Conservation (phyloP, 2,329 filamentous ascomycete genomes). For the Tricladium varicosporioides region DNA sequence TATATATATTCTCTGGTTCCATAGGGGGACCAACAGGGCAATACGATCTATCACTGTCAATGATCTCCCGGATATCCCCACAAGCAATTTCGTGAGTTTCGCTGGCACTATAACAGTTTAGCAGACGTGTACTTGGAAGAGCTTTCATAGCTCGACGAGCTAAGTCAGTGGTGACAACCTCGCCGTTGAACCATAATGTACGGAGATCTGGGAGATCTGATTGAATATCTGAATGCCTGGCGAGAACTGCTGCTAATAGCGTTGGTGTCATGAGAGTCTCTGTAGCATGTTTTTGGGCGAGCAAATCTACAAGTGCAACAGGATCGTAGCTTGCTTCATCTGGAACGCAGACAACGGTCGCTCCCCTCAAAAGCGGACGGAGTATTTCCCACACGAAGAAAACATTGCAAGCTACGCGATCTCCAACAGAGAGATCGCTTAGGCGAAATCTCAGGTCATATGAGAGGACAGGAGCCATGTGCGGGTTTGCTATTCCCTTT, state of each 20-base stretch:
- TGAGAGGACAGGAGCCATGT: slow-evolving; percentile 69
- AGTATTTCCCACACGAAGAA: slow-evolving; percentile 87
- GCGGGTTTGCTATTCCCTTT: slow-evolving; percentile 81
- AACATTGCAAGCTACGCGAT: slow-evolving; percentile 82
- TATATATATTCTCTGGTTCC: slow-evolving; percentile 66
- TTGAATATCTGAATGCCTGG: slow-evolving; percentile 65
- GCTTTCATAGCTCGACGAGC: slow-evolving; percentile 59
- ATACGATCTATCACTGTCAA: slow-evolving; percentile 62
- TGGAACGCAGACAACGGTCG: slow-evolving; percentile 71
- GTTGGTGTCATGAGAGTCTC: slow-evolving; percentile 85
- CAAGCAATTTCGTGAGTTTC: slow-evolving; percentile 64
- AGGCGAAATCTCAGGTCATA: slow-evolving; percentile 71
- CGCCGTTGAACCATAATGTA: slow-evolving; percentile 77
- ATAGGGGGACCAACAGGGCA: slow-evolving; percentile 73
- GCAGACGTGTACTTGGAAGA: slow-evolving; percentile 65
- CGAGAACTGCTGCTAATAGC: slow-evolving; percentile 70
- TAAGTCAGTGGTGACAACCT: slow-evolving; percentile 78
- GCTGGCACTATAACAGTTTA: slow-evolving; percentile 81
- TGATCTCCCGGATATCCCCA: slow-evolving; percentile 68
- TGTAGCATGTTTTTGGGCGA: slow-evolving; percentile 64
- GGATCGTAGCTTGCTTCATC: slow-evolving; percentile 79
- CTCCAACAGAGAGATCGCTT: slow-evolving; percentile 67
- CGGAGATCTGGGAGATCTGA: slow-evolving; percentile 62
- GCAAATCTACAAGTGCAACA: slow-evolving; percentile 67
- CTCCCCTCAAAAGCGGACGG: slow-evolving; percentile 71